Base-by-base conservation (phyloP, 1,139 yeast genomes). In the Kurtzmaniella natalensis region DNA sequence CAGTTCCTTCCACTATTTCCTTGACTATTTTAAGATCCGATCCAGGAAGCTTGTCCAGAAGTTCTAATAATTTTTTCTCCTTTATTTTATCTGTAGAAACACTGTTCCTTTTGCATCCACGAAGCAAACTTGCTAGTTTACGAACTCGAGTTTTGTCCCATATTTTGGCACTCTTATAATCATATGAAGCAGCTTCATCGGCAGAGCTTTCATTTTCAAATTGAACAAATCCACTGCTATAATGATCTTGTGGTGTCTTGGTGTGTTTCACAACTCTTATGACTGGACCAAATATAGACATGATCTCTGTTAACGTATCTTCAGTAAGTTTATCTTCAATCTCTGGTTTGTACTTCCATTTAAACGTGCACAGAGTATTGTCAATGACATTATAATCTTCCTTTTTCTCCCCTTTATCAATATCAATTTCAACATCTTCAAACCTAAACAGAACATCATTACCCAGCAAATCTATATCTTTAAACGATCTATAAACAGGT, bases 131-230 rank as follows among this genome's bases (percentile, higher is more conserved):
- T 5, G 79, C 75, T 31, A 71, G 41, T 43, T 66, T 71, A 18
- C 76, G 43, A 10, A 71, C 64, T 2, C 59, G 60, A 0, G 69
- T 53, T 1, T 65, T 63, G 45, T 74, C 75, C 80, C 80, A 74
- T 28, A 64, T 41, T 14, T 53, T 49, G 4, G 70, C 71, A 9
- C 72, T 60, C 23, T 48, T 44, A 46, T 66, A 75, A 42, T 74
- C 64, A 41, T 74, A 71, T 1, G 40, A 35, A 5, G 57, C 37
- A 3, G 79, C 78, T 26, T 45, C 39, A 2, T 50, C 44, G 3
- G 70, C 60, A 28, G 52, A 53, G 1, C 44, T 46, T 7, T 42
- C 39, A 3, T 45, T 39, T 9, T 39, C 43, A 44, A 51, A 75
- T 20, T 48, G 52, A 1, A 75, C 54, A 0, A 49, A 34, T 0